Evolutionary conservation across 352 stramenopile species (phyloP).

Genomic region (Phytophthora hybrid): DNA sequence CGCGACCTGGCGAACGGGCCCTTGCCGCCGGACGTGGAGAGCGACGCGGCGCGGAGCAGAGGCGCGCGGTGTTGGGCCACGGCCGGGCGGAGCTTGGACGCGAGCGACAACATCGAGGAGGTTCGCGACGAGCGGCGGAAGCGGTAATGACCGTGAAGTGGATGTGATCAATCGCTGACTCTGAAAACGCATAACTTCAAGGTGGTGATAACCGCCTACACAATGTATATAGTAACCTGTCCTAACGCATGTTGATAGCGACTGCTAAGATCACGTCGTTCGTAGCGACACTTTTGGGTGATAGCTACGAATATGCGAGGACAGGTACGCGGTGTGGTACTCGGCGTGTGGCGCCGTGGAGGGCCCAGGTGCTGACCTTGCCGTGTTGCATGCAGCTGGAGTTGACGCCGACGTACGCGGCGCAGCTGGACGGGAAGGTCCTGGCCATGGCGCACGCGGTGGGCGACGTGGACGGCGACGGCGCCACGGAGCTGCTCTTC

Average conservation of each 20-base stretch:
- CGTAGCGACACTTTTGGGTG: too few species aligned
- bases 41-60: slow-evolving; percentile 11
- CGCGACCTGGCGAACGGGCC: slow-evolving; percentile 36
- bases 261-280: too few species aligned
- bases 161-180: neutral
- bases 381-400: slow-evolving; percentile 71
- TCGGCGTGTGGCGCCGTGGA: neutral
- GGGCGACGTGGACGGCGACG: slow-evolving; percentile 75
- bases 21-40: slow-evolving; percentile 26
- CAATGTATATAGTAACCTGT: neutral
- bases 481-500: slow-evolving; percentile 69
- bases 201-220: neutral
- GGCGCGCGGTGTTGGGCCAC: slow-evolving; percentile 9
- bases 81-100: slow-evolving; percentile 23
- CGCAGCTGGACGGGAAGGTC: slow-evolving; percentile 72
- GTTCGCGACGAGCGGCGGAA: slow-evolving; percentile 17
- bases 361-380: slow-evolving; percentile 4
- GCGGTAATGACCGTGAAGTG: slow-evolving; percentile 16
- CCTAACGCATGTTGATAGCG: neutral
- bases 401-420: slow-evolving; percentile 65
- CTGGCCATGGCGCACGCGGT: slow-evolving; percentile 73
- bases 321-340: slow-evolving; percentile 27
- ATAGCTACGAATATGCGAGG: slow-evolving; percentile 23
- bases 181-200: slow-evolving; percentile 18
- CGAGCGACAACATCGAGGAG: too few species aligned